Evolutionary conservation across 2,329 filamentous ascomycete species (phyloP).

Genomic region (Arthroderma sp.): DNA sequence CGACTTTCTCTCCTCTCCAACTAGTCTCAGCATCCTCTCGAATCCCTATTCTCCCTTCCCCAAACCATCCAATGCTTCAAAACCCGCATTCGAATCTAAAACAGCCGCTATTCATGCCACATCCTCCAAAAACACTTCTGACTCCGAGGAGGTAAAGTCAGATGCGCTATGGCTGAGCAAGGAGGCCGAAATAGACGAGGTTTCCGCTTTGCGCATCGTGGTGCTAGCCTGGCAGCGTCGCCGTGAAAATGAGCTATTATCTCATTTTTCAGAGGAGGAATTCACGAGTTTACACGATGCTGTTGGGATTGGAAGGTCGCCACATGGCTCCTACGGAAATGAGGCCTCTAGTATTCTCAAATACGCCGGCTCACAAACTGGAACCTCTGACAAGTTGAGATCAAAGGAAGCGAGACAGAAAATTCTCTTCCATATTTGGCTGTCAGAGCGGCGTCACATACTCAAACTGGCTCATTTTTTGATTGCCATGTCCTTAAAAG

Average conservation of each 20-base stretch:
- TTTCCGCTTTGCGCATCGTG: constrained; percentile 67
- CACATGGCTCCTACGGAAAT: constrained; percentile 6
- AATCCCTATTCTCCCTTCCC: constrained; percentile 58
- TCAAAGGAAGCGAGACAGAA: constrained; percentile 50
- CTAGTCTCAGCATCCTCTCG: constrained; percentile 56
- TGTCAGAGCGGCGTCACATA: constrained; percentile 59
- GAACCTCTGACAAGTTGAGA: constrained; percentile 42
- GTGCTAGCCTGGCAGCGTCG: constrained; percentile 75
- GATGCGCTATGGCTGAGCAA: constrained; percentile 80
- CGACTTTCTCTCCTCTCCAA: constrained; percentile 58
- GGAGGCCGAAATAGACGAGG: constrained; percentile 63
- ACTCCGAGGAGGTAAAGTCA: constrained; percentile 67
- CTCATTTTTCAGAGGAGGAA: constrained; percentile 66
- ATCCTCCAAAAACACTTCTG: constrained; percentile 53
- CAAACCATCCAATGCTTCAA: constrained; percentile 49
- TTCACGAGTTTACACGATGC: constrained; percentile 63
- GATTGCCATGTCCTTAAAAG: constrained; percentile 24
- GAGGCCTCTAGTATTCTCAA: constrained; percentile 27
- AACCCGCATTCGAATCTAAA: constrained; percentile 65
- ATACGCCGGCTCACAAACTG: constrained; percentile 16
- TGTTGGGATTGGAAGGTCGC: constrained; percentile 20
- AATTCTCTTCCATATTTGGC: constrained; percentile 59
- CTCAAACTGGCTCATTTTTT: constrained; percentile 49
- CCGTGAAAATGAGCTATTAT: constrained; percentile 57
- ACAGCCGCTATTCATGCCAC: constrained; percentile 78